Evolutionary conservation across 2,329 filamentous ascomycete genomes (phyloP), one percentile per base, ranked within the genome.

Genomic region (Cadophora sp.): DNA sequence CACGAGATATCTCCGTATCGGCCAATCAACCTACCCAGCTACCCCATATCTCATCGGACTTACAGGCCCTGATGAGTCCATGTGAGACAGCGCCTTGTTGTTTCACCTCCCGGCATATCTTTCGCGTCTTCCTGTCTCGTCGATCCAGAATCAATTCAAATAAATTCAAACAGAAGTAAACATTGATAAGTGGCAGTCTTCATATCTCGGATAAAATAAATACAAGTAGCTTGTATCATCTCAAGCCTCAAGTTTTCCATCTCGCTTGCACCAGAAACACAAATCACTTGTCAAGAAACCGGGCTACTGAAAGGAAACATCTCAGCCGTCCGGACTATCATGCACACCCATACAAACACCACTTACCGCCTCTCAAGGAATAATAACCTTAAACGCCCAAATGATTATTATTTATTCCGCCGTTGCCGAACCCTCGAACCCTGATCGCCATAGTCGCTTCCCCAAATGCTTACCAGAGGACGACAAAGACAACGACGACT

Each of bases 21-120:
- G 7, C 43, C 43, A 16, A 18, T 8, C n/a, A 47, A 16, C 14
- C 3, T n/a, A 47, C 47, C 18, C 9, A 11, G 47, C 33, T 39
- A 41, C 36, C 30, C 53, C 30, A 41, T 58, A 58, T 58, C 53
- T 41, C 53, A 58, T 22, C 53, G 53, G 53, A 41, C 53, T 16
- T 56, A 22, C n/a, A 56, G 13, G 36, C 55, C 41, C 43, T 7
- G 30, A 64, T 39, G 27, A 59, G 47, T 48, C 53, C 43, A 59
- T 22, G 59, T 63, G 59, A 68, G 64, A 68, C 67, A 50, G n/a
- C 39, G 58, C 65, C 67, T 58, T 65, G 67, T 50, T 39, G 67
- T 69, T 70, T 70, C 68, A 68, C 24, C 65, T 62, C 22, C 45
- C 58, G n/a, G 51, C 30, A 56, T 51, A 33, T 56, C 14, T 18